Percentiles rank a stretch among this genome's conserved stretches.
Evolutionary conservation across 768 basidiomycete species (phyloP).

Genomic region (Mycena latifolia): DNA sequence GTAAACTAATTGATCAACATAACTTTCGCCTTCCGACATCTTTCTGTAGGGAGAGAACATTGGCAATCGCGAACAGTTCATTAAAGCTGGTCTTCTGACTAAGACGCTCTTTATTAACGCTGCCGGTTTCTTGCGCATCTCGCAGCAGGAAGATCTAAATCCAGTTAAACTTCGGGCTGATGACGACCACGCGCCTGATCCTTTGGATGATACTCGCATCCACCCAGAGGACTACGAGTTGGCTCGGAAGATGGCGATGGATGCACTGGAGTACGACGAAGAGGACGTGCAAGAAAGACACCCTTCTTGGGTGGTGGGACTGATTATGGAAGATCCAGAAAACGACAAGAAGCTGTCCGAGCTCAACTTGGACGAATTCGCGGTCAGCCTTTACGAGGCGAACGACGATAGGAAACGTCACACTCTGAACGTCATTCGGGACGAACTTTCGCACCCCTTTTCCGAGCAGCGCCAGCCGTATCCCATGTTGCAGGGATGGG

Average conservation of each 20-base stretch:
- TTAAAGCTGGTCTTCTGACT: conserved; percentile 82
- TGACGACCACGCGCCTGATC: conserved; percentile 83
- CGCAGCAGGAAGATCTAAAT: conserved; percentile 76
- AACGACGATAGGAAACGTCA: conserved; percentile 90
- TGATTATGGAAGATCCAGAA: conserved; percentile 87
- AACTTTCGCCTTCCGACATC: conserved; percentile 23
- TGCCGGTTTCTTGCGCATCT: conserved; percentile 90
- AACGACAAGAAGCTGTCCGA: conserved; percentile 87
- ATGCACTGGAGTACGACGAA: conserved; percentile 96
- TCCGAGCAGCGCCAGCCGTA: conserved; percentile 80
- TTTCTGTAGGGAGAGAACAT: conserved; percentile 83
- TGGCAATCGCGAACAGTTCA: conserved; percentile 89
- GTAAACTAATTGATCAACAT: conserved; percentile 54
- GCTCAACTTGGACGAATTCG: conserved; percentile 96
- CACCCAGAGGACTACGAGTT: conserved; percentile 98
- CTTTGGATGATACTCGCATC: conserved; percentile 94
- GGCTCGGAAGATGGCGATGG: conserved; percentile 98
- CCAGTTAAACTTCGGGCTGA: conserved; percentile 74
- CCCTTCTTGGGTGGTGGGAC: conserved; percentile 88
- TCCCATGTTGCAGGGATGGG: conserved; percentile 74
- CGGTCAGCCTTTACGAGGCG: conserved; percentile 88
- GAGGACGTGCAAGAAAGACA: conserved; percentile 95
- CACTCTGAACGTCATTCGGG: conserved; percentile 88
- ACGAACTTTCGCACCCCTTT: conserved; percentile 86
- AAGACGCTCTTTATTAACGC: conserved; percentile 94